A percentile compares a stretch with the other conserved stretches of the same genome.
Conservation (phyloP, 441 rosid species). For the Pelargonium fulgidum region DNA sequence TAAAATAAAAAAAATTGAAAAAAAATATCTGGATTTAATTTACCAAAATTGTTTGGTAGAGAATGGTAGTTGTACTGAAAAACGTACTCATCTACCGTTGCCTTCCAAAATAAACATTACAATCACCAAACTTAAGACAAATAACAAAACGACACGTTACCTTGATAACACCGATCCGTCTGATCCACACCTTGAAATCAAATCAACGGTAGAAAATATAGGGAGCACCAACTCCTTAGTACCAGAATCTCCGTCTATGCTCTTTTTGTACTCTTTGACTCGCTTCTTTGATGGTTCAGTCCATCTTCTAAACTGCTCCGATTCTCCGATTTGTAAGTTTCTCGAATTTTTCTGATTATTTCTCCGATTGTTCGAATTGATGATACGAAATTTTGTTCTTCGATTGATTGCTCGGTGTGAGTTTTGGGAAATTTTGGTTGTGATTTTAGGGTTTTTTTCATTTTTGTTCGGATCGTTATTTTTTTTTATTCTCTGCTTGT, state of each 20-base stretch:
- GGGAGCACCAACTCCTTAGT: constrained; percentile 4
- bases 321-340: constrained; percentile 3
- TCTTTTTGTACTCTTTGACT: constrained; percentile 1
- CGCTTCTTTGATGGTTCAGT: background rate
- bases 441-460: background rate
- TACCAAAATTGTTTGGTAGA: too few relatives aligned
- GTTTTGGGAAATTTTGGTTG: too few relatives aligned
- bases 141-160: background rate
- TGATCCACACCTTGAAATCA: background rate
- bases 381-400: background rate
- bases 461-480: background rate
- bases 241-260: background rate
- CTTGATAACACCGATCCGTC: background rate
- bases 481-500: background rate
- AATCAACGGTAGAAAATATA: background rate
- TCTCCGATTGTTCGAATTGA: background rate
- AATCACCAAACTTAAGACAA: too few relatives aligned
- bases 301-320: background rate
- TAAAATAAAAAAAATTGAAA: too few relatives aligned
- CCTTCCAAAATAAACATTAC: too few relatives aligned
- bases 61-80: too few relatives aligned
- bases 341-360: background rate
- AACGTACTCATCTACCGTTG: too few relatives aligned
- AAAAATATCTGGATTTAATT: too few relatives aligned
- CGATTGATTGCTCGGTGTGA: too few relatives aligned